Evolutionary conservation across 2,329 filamentous ascomycete species (phyloP).

Genomic region (Ceratocystis ficicola): DNA sequence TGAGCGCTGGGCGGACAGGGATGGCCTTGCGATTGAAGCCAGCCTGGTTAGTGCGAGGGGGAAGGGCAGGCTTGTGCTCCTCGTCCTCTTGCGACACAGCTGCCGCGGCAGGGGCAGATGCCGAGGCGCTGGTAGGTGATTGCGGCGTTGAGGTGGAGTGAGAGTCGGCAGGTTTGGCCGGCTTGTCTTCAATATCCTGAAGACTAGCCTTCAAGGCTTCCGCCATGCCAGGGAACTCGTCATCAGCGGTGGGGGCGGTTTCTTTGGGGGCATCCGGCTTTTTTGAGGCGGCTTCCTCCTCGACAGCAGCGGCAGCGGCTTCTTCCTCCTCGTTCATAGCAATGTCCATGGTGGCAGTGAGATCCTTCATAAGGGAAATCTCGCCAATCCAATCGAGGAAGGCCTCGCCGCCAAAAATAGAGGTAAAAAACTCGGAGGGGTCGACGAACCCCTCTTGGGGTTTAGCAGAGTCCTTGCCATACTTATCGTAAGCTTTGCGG

Average conservation of each 20-base stretch:
- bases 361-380: constrained; percentile 95
- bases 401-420: constrained; percentile 94
- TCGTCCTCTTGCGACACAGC: neutral
- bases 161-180: constrained; percentile 22
- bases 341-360: constrained; percentile 97
- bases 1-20: constrained; percentile 71
- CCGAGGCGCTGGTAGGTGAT: constrained; percentile 29
- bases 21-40: constrained; percentile 41
- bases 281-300: constrained; percentile 26
- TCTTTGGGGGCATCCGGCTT: constrained; percentile 36
- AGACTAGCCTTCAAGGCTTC: constrained; percentile 46
- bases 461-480: constrained; percentile 87
- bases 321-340: constrained; percentile 72
- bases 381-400: constrained; percentile 96
- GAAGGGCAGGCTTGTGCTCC: constrained; percentile 2
- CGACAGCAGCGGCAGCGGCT: constrained; percentile 45
- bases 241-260: constrained; percentile 29
- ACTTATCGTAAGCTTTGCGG: constrained; percentile 88
- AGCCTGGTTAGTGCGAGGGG: constrained; percentile 8
- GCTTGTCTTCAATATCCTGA: constrained; percentile 30
- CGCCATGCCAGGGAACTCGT: constrained; percentile 45
- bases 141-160: constrained; percentile 23
- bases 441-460: constrained; percentile 89
- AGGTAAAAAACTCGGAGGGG: constrained; percentile 92
- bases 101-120: constrained; percentile 29